These are phyloP conservation scores for Suillus tomentosus DNA, from an alignment of 768 basidiomycete species.

Conservation along the genomic window DNA sequence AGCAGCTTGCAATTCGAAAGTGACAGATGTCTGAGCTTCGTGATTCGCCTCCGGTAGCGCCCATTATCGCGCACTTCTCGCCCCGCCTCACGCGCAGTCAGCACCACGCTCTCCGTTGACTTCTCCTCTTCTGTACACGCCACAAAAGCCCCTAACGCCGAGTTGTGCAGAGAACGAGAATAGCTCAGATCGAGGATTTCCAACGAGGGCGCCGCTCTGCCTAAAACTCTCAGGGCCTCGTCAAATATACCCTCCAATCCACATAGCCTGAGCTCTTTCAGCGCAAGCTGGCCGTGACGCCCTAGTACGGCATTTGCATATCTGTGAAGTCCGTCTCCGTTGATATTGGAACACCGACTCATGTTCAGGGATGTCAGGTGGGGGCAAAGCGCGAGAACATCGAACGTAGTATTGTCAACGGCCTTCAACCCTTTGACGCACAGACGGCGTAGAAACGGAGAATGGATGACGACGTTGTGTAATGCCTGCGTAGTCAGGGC, in stretches of 20 bases:
- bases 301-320: slow-evolving; percentile 46
- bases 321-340: slow-evolving; percentile 58
- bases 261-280: slow-evolving; percentile 67
- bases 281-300: slow-evolving; percentile 48
- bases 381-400: slow-evolving; percentile 61
- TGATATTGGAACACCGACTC: slow-evolving; percentile 68
- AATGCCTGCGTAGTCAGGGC: slow-evolving; percentile 65
- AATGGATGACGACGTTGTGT: slow-evolving; percentile 67
- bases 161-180: slow-evolving; percentile 69
- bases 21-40: slow-evolving; percentile 70
- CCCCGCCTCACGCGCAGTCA: slow-evolving; percentile 67
- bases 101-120: slow-evolving; percentile 44
- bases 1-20: slow-evolving; percentile 71
- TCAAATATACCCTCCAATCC: slow-evolving; percentile 67
- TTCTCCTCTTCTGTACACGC: slow-evolving; percentile 41
- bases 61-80: slow-evolving; percentile 53
- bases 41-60: slow-evolving; percentile 60
- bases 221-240: slow-evolving; percentile 63
- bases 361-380: slow-evolving; percentile 64
- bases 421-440: slow-evolving; percentile 67
- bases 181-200: slow-evolving; percentile 84
- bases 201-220: slow-evolving; percentile 66
- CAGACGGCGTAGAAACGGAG: slow-evolving; percentile 57
- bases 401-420: slow-evolving; percentile 76
- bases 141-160: slow-evolving; percentile 73